These are phyloP conservation scores for Kodamaea fungicola DNA, from an alignment of 1,139 yeast species.

Conservation along the genomic window DNA sequence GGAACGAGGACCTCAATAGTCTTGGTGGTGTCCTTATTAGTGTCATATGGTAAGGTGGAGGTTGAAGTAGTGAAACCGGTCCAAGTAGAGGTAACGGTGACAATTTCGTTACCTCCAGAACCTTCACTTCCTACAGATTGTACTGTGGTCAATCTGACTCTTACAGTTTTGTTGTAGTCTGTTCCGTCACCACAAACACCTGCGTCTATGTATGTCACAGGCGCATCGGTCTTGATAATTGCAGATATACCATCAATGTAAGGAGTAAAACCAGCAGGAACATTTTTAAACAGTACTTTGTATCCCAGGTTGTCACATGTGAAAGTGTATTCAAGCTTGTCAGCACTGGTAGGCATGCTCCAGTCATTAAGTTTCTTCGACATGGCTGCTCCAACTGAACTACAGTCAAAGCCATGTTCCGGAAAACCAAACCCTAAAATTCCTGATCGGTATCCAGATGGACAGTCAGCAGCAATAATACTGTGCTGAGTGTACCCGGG, in stretches of 20 bases:
- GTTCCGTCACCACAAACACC: background rate
- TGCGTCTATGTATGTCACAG: background rate
- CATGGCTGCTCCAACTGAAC: conserved; percentile 15
- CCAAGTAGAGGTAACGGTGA: conserved; percentile 3
- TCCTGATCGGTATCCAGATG: conserved; percentile 22
- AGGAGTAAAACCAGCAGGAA: conserved; percentile 29
- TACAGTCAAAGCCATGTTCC: conserved; percentile 16
- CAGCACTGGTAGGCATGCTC: conserved; percentile 13
- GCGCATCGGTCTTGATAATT: background rate
- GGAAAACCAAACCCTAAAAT: conserved; percentile 16
- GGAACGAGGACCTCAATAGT: conserved; percentile 10
- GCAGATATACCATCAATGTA: conserved; percentile 16
- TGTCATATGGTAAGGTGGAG: conserved; percentile 13
- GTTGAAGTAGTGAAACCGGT: conserved; percentile 4
- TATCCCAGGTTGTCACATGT: conserved; percentile 13
- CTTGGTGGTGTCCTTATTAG: conserved; percentile 9
- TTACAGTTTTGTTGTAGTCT: background rate
- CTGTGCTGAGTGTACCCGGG: conserved; percentile 16
- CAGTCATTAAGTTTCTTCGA: conserved; percentile 20
- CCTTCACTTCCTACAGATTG: conserved; percentile 1
- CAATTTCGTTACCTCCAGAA: conserved; percentile 2
- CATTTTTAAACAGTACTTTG: conserved; percentile 14
- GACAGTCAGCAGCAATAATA: conserved; percentile 21
- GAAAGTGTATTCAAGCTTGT: conserved; percentile 7
- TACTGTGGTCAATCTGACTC: background rate